Conservation (phyloP, 1,284 basidiomycete species). For the Naganishia sp. region DNA sequence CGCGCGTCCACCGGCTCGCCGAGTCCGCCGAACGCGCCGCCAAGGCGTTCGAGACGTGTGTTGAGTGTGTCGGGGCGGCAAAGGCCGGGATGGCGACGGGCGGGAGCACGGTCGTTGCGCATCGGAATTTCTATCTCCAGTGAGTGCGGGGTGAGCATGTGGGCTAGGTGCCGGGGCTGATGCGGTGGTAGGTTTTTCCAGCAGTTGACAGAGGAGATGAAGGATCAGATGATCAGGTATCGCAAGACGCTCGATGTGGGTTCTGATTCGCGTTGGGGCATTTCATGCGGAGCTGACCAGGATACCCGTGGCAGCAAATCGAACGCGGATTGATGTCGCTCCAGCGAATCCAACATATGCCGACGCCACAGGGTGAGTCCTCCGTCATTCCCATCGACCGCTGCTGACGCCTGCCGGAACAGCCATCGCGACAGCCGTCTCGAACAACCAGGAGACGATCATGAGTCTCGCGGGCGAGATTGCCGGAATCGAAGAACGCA, state of each 20-base stretch:
- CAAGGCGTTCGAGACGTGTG: conserved; percentile 30
- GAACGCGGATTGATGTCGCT: conserved; percentile 29
- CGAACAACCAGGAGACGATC: conserved; percentile 33
- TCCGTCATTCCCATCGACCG: no score
- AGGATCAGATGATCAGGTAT: conserved; percentile 31
- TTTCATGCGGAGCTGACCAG: background rate
- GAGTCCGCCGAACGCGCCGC: conserved; percentile 18
- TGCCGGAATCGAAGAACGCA: conserved; percentile 31
- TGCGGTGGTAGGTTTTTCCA: conserved; percentile 23
- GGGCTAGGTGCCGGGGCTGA: no score
- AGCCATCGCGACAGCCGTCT: conserved; percentile 32
- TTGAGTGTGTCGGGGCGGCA: conserved; percentile 27
- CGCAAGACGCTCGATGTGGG: conserved; percentile 29
- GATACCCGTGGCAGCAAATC: conserved; percentile 20
- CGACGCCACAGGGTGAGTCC: conserved; percentile 29
- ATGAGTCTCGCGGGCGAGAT: conserved; percentile 31
- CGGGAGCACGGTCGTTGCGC: conserved; percentile 24
- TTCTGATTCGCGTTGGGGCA: background rate
- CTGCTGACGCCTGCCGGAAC: no score
- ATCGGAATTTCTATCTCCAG: conserved; percentile 30
- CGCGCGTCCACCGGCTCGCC: conserved; percentile 22
- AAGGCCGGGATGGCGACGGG: conserved; percentile 25
- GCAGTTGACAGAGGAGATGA: conserved; percentile 29
- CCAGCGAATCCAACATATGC: conserved; percentile 21
- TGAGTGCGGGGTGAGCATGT: no score